Evolutionary conservation across 2,329 filamentous ascomycete species (phyloP), one percentile per base, ranked within the genome.

Genomic region (Cephalotrichum gorgonifer): DNA sequence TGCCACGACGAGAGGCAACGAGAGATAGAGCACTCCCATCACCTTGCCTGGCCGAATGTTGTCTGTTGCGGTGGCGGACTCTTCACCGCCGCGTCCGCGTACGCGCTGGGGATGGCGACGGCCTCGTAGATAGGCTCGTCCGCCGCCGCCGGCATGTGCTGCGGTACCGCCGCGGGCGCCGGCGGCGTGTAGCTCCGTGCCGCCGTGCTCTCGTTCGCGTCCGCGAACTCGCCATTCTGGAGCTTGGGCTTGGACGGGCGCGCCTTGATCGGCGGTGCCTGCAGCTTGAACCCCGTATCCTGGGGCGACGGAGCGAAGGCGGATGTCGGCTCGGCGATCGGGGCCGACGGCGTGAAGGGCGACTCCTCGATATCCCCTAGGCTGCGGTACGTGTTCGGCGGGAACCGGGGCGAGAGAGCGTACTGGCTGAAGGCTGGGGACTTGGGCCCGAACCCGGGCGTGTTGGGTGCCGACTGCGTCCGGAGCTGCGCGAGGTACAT

Each of bases 401-500:
- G 76, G 66, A 81, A 78, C 57, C 78, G 77, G 41, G 79, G 79
- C 22, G 78, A 79, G 63, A 80, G 68, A 52, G 76, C 74, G 54
- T 70, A 69, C 51, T 62, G 57, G 64, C 67, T 70, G 48, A 69
- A 61, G 43, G 66, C 66, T 33, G 62, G 85, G 22, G 60, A 65
- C 58, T 61, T 66, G 55, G 57, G 62, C 27, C 81, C 83, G 63
- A 94, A 89, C 55, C 89, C 89, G 12, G 91, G 91, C 0, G 91
- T 96, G 74, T 96, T 96, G 57, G 91, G 91, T 5, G 89, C 90
- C 25, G 89, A 95, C 70, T 97, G 90, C 20, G 81, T 73, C 57
- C 83, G 84, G 39, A 89, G 79, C 64, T 88, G 85, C 49, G 85
- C 89, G 54, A 97, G 87, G 73, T 97, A 97, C 55, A 98, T 80